phyloP scores from a whole-genome alignment of 495 filamentous ascomycete species.

The Lophiotrema nucula region DNA sequence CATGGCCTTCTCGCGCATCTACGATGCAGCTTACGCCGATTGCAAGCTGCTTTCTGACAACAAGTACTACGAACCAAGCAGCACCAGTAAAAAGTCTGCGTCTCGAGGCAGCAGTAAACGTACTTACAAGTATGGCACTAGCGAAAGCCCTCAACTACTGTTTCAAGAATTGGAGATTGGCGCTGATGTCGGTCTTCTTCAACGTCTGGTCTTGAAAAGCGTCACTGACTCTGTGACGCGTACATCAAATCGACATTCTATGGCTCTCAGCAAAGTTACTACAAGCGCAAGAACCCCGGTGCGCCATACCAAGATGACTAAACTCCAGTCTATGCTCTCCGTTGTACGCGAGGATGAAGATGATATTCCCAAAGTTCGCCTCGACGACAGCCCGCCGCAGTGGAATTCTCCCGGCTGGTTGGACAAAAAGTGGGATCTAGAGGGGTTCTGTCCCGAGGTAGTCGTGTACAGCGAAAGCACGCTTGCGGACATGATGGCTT shows the following conservation, averaged over 20 bases:
- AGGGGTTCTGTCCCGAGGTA: slow-evolving; percentile 38
- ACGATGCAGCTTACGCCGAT: slow-evolving; percentile 30
- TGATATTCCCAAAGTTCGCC: background rate
- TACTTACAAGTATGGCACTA: background rate
- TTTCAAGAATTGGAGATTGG: slow-evolving; percentile 42
- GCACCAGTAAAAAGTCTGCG: background rate
- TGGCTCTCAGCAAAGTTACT: no score
- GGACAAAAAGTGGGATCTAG: slow-evolving; percentile 31
- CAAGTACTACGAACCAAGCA: slow-evolving; percentile 22
- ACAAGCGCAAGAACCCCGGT: no score
- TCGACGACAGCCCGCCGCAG: slow-evolving; percentile 31
- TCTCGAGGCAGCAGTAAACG: background rate
- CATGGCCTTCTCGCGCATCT: slow-evolving; percentile 33
- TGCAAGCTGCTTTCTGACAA: slow-evolving; percentile 21
- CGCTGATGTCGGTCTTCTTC: slow-evolving; percentile 34
- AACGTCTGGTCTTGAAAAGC: slow-evolving; percentile 38
- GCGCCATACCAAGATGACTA: no score
- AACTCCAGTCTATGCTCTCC: background rate
- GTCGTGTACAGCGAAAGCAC: slow-evolving; percentile 19
- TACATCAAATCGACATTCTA: slow-evolving; percentile 32
- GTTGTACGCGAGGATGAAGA: background rate
- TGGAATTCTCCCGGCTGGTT: slow-evolving; percentile 40
- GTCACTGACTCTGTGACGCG: slow-evolving; percentile 41
- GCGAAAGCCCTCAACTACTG: slow-evolving; percentile 8
- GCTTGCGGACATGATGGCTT: slow-evolving; percentile 37